A percentile compares a stretch with the other conserved stretches of the same genome.
phyloP scores from a whole-genome alignment of 176 grass and related monocot species.

The Leersia perrieri region DNA sequence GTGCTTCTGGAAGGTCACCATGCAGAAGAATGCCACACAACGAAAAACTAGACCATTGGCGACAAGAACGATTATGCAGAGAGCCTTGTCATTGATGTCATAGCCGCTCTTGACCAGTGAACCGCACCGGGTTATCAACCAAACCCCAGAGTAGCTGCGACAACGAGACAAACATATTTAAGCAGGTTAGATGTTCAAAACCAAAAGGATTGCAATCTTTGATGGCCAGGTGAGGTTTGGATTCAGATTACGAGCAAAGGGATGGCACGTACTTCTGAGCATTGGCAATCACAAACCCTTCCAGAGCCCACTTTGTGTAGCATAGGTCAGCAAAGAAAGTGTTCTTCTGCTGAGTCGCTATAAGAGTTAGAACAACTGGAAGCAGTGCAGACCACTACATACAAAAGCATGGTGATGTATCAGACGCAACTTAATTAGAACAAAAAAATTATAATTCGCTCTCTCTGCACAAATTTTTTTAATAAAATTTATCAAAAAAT shows the following conservation, averaged over 20 bases:
- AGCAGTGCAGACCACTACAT: constrained; percentile 73
- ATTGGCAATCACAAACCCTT: constrained; percentile 67
- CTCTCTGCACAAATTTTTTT: no score
- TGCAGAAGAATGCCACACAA: constrained; percentile 67
- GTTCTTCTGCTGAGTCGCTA: constrained; percentile 72
- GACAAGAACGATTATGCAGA: constrained; percentile 53
- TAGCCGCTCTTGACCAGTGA: constrained; percentile 59
- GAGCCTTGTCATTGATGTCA: constrained; percentile 42
- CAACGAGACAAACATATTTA: not conserved
- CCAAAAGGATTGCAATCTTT: not conserved
- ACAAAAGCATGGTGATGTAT: not conserved
- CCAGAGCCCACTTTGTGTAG: constrained; percentile 80
- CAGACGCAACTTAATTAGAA: not conserved
- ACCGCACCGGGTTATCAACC: constrained; percentile 61
- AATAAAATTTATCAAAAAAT: no score
- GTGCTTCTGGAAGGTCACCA: constrained; percentile 67
- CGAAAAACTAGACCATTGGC: constrained; percentile 57
- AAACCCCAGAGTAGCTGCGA: constrained; percentile 65
- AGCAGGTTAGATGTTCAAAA: not conserved
- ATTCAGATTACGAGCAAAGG: not conserved
- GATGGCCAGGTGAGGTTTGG: not conserved
- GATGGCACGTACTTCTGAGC: constrained; percentile 48
- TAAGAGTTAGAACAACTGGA: constrained; percentile 63
- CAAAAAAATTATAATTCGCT: no score
- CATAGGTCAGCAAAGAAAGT: constrained; percentile 53